Conservation (phyloP, 2,329 filamentous ascomycete species). For the Zymoseptoria pseudotritici region DNA sequence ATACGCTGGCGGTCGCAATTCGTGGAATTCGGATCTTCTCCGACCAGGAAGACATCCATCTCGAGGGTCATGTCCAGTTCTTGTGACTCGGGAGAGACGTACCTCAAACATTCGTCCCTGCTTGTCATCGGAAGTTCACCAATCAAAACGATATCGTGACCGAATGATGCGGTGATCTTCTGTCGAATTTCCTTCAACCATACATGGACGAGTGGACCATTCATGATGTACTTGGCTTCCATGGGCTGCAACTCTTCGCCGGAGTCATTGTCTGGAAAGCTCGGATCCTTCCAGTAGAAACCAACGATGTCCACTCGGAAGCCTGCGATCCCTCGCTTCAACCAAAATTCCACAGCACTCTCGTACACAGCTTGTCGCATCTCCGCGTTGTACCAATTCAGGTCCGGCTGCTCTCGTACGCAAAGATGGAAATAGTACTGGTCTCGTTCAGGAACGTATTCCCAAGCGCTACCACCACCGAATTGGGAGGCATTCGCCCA, state of each 20-base stretch:
- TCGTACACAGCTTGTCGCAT: conserved; percentile 39
- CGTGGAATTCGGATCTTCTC: no score
- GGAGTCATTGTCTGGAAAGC: conserved; percentile 33
- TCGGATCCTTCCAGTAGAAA: conserved; percentile 38
- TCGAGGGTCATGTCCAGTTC: no score
- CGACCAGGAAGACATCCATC: no score
- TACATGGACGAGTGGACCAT: conserved; percentile 4
- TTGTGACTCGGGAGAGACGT: no score
- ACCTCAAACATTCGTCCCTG: neutral
- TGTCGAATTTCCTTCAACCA: conserved; percentile 1
- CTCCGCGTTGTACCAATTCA: conserved; percentile 41
- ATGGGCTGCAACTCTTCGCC: neutral
- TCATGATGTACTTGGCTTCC: conserved; percentile 1
- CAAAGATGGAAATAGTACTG: conserved; percentile 30
- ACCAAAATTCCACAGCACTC: conserved; percentile 38
- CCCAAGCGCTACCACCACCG: conserved; percentile 35
- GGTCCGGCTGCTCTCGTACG: conserved; percentile 39
- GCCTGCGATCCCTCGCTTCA: conserved; percentile 34
- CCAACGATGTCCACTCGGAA: conserved; percentile 44
- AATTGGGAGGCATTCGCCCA: conserved; percentile 52
- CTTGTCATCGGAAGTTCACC: no score
- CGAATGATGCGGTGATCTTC: no score
- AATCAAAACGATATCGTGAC: no score
- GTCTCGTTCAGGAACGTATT: conserved; percentile 38
- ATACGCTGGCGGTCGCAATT: no score